These are phyloP conservation scores for Angomonas ambiguus DNA, from an alignment of 208 protist species.

Conservation along the genomic window DNA sequence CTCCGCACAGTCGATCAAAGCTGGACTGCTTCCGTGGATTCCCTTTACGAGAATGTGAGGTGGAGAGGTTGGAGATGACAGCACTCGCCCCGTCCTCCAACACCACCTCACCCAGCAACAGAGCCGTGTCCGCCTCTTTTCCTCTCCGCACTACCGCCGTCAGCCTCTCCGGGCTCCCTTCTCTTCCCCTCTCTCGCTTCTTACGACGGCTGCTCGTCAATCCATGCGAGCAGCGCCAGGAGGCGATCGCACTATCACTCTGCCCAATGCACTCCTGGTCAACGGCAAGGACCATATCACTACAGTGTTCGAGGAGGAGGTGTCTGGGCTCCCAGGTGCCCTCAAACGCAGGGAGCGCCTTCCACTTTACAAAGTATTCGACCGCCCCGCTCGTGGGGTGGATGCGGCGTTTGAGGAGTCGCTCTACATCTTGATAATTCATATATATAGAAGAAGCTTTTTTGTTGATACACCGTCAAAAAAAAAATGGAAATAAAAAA, in stretches of 20 bases:
- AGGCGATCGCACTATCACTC: slow-evolving; percentile 20
- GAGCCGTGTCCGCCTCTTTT: slow-evolving; percentile 16
- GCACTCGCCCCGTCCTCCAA: slow-evolving; percentile 32
- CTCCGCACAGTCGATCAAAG: slow-evolving; percentile 16
- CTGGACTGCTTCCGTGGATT: slow-evolving; percentile 1
- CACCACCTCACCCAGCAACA: slow-evolving; percentile 65
- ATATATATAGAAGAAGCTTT: too few species aligned
- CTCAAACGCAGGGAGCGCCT: slow-evolving; percentile 16
- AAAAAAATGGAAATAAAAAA: neutral
- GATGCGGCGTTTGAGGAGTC: slow-evolving; percentile 38
- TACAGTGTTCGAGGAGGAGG: slow-evolving; percentile 31
- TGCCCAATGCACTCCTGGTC: slow-evolving; percentile 43
- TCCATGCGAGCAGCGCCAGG: slow-evolving; percentile 22
- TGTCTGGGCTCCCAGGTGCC: slow-evolving; percentile 60
- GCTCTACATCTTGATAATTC: slow-evolving; percentile 39
- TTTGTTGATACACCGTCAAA: too few species aligned
- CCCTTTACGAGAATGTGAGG: slow-evolving; percentile 8
- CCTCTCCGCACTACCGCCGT: slow-evolving; percentile 11
- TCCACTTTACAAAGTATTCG: slow-evolving; percentile 63
- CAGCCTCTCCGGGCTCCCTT: slow-evolving; percentile 14
- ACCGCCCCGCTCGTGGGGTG: slow-evolving; percentile 38
- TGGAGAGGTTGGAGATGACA: slow-evolving; percentile 18
- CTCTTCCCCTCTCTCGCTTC: neutral
- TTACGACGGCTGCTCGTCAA: neutral
- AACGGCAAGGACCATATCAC: slow-evolving; percentile 26